Conservation (phyloP, 108 stramenopile genomes). For the Aurantiochytrium sp. region DNA sequence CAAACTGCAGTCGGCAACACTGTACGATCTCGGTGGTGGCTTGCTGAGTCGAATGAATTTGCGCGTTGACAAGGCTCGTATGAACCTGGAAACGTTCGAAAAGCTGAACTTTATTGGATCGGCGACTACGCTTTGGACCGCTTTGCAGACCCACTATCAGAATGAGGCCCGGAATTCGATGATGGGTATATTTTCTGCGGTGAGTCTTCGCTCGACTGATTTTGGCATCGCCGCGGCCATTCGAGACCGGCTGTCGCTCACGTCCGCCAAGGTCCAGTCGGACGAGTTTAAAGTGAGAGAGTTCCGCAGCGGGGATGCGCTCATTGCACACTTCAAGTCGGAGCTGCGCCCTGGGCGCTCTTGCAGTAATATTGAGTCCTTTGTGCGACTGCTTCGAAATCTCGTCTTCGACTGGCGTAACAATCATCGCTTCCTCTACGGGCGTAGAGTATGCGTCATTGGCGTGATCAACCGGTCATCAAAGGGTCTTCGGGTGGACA, state of each 20-base stretch:
- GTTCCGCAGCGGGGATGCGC: background rate
- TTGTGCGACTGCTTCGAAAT: background rate
- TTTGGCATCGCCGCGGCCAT: background rate
- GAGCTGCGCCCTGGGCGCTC: background rate
- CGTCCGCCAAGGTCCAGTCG: background rate
- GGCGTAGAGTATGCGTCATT: background rate
- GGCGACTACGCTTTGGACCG: background rate
- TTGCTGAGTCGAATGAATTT: background rate
- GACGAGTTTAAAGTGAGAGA: background rate
- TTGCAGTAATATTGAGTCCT: background rate
- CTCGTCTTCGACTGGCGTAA: background rate
- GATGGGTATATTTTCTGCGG: background rate
- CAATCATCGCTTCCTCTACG: background rate
- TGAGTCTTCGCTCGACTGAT: background rate
- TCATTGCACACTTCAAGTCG: background rate
- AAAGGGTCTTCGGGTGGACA: background rate
- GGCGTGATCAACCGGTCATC: background rate
- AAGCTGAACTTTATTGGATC: constrained; percentile 5
- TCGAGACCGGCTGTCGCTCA: background rate
- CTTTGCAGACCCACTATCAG: background rate
- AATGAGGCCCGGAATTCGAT: background rate
- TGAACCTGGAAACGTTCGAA: background rate
- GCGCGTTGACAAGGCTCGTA: background rate
- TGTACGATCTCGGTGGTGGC: background rate
- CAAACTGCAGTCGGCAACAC: background rate